phyloP scores from a whole-genome alignment of 148 eudicot genomes.

The Selenicereus undatus region DNA sequence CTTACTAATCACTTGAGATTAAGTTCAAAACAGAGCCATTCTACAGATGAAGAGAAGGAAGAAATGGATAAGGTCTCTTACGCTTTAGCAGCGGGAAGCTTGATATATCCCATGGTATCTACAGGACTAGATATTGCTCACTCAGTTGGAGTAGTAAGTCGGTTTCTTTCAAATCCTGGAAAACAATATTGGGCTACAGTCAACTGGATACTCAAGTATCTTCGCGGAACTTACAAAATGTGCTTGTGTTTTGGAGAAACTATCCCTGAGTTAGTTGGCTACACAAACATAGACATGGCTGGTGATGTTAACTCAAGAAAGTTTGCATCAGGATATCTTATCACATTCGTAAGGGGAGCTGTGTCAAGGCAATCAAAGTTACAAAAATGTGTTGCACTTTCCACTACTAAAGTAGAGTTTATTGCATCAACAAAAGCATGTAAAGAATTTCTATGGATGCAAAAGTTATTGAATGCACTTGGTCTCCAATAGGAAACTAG shows the following conservation, averaged over 20 bases:
- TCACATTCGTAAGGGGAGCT: neutral
- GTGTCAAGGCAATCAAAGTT: neutral
- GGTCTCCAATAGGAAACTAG: neutral
- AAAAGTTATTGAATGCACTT: too few relatives aligned
- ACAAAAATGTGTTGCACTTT: neutral
- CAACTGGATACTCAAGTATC: neutral
- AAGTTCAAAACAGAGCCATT: neutral
- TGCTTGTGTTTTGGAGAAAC: neutral
- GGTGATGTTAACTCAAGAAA: neutral
- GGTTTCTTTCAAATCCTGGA: neutral
- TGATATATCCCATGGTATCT: neutral
- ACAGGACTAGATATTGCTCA: neutral
- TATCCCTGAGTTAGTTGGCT: neutral
- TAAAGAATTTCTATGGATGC: neutral
- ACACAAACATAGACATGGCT: neutral
- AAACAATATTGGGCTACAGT: neutral
- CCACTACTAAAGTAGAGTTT: neutral
- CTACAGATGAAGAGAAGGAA: neutral
- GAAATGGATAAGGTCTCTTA: neutral
- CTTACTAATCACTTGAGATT: neutral
- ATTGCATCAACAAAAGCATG: neutral
- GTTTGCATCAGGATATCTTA: neutral
- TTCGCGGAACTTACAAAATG: neutral
- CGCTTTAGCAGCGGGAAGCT: neutral
- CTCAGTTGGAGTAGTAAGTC: neutral